Evolutionary conservation across 2,329 filamentous ascomycete species (phyloP), one percentile per base, ranked within the genome.

Genomic region (Emydomyces testavorans): DNA sequence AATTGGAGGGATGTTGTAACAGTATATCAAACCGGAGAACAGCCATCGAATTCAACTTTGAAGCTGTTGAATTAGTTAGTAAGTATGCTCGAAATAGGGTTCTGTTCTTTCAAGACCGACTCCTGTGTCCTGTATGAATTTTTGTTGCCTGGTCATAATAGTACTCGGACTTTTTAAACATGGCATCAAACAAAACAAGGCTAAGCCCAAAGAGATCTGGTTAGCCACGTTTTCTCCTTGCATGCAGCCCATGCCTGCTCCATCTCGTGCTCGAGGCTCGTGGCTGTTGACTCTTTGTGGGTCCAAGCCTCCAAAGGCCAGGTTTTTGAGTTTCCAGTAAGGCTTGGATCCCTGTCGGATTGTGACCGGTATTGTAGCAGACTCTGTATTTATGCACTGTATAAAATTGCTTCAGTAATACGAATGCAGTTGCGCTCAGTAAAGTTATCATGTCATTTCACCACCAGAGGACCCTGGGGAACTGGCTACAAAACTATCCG

Each of bases 171-270:
- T n/a, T n/a, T n/a, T n/a, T n/a, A n/a, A n/a, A n/a, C n/a, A n/a
- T n/a, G n/a, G n/a, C n/a, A n/a, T n/a, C n/a, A n/a, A 13, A 21
- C 21, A 8, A 26, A 10, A 32, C 38, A 8, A 16, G 13, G 23
- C 46, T 48, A 42, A 23, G 16, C 46, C 46, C 18, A 42, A 48
- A 48, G 32, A 6, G 45, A 16, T 18, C 15, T 48, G 45, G 46
- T 16, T 29, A 48, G 46, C 46, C 46, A 48, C 46, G 46, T 48
- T 48, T 48, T 48, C 38, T 28, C 35, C 44, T 42, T 48, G 46
- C 46, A 48, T 48, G 46, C 46, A 48, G 46, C 46, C 37, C 46
- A 48, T 48, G 28, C 38, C 46, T 48, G 46, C 29, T 15, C 44
- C 35, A 32, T 48, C 37, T 48, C 46, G 38, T 48, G 46, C 46